Evolutionary conservation across 768 basidiomycete genomes (phyloP).

Genomic region (Imleria badia): DNA sequence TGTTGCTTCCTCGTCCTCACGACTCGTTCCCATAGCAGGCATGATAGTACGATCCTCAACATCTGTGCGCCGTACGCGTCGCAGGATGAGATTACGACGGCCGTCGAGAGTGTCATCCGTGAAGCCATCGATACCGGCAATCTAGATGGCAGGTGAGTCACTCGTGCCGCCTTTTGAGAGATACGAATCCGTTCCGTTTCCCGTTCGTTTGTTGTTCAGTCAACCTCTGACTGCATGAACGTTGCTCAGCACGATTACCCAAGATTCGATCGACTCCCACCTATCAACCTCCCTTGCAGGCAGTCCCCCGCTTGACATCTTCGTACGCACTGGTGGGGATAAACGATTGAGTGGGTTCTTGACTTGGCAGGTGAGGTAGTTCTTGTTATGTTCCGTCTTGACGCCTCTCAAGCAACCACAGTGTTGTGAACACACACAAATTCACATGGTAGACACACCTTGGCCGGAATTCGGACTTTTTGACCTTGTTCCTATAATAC

Average conservation of each 20-base stretch:
- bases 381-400: not conserved
- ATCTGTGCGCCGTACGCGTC: slow-evolving; percentile 92
- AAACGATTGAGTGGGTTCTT: slow-evolving; percentile 64
- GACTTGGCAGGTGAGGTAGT: slow-evolving; percentile 83
- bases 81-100: slow-evolving; percentile 85
- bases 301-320: slow-evolving; percentile 83
- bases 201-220: no score
- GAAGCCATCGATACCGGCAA: slow-evolving; percentile 34
- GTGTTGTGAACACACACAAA: slow-evolving; percentile 80
- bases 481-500: slow-evolving; percentile 83
- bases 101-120: slow-evolving; percentile 46
- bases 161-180: no score
- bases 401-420: slow-evolving; percentile 31
- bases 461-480: slow-evolving; percentile 94
- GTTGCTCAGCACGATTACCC: slow-evolving; percentile 51
- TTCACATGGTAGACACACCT: slow-evolving; percentile 81
- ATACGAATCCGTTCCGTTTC: slow-evolving; percentile 5
- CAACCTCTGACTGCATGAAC: not conserved
- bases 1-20: not conserved
- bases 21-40: not conserved
- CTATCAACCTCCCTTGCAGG: slow-evolving; percentile 63
- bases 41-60: slow-evolving; percentile 77
- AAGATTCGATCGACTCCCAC: slow-evolving; percentile 62
- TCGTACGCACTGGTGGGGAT: slow-evolving; percentile 91
- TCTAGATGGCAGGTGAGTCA: slow-evolving; percentile 27